Evolutionary conservation across 768 basidiomycete species (phyloP).

Genomic region (Leccinum arenicola): DNA sequence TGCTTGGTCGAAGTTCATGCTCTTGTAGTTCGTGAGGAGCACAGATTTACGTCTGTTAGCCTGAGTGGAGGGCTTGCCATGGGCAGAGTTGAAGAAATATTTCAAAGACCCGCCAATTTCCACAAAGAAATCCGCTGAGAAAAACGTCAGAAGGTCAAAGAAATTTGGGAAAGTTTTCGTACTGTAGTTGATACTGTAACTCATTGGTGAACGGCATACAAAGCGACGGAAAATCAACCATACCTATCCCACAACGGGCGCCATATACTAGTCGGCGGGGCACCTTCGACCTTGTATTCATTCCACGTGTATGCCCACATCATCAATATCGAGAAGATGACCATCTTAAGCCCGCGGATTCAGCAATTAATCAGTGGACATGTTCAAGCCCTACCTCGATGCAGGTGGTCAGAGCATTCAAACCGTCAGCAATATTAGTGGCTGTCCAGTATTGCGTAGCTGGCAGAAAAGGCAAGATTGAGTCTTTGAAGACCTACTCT

Average conservation of each 20-base stretch:
- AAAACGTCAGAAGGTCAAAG: constrained; percentile 6
- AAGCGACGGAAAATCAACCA: constrained; percentile 8
- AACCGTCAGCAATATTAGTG: constrained; percentile 80
- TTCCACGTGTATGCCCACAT: constrained; percentile 76
- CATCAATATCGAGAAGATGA: constrained; percentile 75
- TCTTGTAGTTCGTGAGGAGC: constrained; percentile 26
- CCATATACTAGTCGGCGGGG: constrained; percentile 55
- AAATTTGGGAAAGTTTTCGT: constrained; percentile 16
- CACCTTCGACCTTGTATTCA: constrained; percentile 58
- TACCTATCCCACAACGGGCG: constrained; percentile 68
- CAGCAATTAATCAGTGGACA: neutral
- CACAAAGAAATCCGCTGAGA: constrained; percentile 56
- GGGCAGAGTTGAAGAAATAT: constrained; percentile 51
- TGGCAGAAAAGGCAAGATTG: constrained; percentile 13
- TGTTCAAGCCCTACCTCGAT: constrained; percentile 60
- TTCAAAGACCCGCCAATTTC: constrained; percentile 65
- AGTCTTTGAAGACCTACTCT: neutral
- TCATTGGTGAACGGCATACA: constrained; percentile 4
- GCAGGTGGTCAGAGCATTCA: constrained; percentile 78
- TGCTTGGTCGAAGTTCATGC: constrained; percentile 37
- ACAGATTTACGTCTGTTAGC: constrained; percentile 15
- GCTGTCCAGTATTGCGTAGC: constrained; percentile 81
- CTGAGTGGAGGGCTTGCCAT: constrained; percentile 30
- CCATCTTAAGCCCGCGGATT: constrained; percentile 54
- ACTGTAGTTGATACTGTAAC: constrained; percentile 45